Evolutionary conservation across 805 yeast genomes (phyloP).

Genomic region (Komagataella pseudopastoris): DNA sequence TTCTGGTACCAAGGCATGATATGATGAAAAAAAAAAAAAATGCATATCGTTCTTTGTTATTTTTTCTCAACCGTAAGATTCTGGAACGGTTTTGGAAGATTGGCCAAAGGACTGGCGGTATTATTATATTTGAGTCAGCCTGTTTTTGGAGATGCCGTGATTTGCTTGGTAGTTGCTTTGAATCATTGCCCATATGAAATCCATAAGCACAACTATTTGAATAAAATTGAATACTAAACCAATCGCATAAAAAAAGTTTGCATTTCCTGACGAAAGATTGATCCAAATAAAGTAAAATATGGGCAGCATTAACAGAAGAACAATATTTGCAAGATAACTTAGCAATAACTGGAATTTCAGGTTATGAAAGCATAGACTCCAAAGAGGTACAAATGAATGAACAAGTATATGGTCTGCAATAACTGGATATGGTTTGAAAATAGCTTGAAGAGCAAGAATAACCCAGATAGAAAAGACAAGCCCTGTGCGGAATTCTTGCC

Average conservation of each 20-base stretch:
- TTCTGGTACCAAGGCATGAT: too few relatives aligned
- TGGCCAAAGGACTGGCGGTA: background rate
- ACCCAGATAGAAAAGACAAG: constrained; percentile 24
- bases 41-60: too few relatives aligned
- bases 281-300: constrained; percentile 93
- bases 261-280: constrained; percentile 84
- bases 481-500: constrained; percentile 4
- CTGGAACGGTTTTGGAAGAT: too few relatives aligned
- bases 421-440: constrained; percentile 79
- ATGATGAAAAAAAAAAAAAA: too few relatives aligned
- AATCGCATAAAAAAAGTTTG: constrained; percentile 93
- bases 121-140: constrained; percentile 28
- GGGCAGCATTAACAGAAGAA: constrained; percentile 54
- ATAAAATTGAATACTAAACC: constrained; percentile 70
- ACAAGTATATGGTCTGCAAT: constrained; percentile 53
- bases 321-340: constrained; percentile 12
- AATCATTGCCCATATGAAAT: constrained; percentile 71
- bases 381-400: constrained; percentile 16
- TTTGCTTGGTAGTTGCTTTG: constrained; percentile 42
- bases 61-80: too few relatives aligned
- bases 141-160: constrained; percentile 10
- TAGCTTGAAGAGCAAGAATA: constrained; percentile 27
- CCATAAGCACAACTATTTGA: constrained; percentile 53
- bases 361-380: constrained; percentile 12
- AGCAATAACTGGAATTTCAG: constrained; percentile 16